Evolutionary conservation across 495 filamentous ascomycete genomes (phyloP).

Genomic region (Tuber borchii): DNA sequence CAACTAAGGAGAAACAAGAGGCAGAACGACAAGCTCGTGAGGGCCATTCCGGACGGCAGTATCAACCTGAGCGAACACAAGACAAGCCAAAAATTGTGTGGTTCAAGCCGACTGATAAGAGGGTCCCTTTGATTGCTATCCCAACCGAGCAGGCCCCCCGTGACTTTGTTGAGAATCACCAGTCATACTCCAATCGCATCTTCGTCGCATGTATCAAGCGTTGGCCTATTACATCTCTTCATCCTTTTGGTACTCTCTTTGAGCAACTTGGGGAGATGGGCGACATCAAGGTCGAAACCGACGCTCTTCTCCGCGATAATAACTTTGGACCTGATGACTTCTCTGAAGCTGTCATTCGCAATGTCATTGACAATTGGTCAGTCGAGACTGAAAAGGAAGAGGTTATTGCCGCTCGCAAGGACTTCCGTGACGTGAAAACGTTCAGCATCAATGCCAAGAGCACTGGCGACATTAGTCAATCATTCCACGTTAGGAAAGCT

Average conservation of each 20-base stretch:
- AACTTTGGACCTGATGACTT: slow-evolving; percentile 98
- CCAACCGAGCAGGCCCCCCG: slow-evolving; percentile 95
- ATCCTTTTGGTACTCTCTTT: slow-evolving; percentile 94
- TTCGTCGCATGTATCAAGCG: slow-evolving; percentile 99
- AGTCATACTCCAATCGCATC: slow-evolving; percentile 92
- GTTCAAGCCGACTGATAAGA: slow-evolving; percentile 99
- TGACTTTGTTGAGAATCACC: slow-evolving; percentile 97
- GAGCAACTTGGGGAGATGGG: slow-evolving; percentile 98
- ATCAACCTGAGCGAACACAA: slow-evolving; percentile 70
- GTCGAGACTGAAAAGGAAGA: slow-evolving; percentile 74
- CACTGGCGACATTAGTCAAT: slow-evolving; percentile 77
- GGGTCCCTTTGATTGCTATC: slow-evolving; percentile 94
- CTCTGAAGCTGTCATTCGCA: slow-evolving; percentile 89
- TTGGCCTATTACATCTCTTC: slow-evolving; percentile 98
- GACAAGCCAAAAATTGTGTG: slow-evolving; percentile 99
- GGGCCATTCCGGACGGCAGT: slow-evolving; percentile 64
- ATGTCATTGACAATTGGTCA: slow-evolving; percentile 86
- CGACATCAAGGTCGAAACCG: slow-evolving; percentile 91
- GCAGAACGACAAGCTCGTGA: slow-evolving; percentile 89
- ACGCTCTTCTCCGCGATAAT: slow-evolving; percentile 93
- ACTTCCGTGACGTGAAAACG: slow-evolving; percentile 81
- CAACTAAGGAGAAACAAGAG: slow-evolving; percentile 99
- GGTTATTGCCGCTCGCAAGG: slow-evolving; percentile 66
- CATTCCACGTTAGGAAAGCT: slow-evolving; percentile 78
- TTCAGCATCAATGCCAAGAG: slow-evolving; percentile 88